Conservation (phyloP, 2,329 filamentous ascomycete species). For the Neofusicoccum parvum region DNA sequence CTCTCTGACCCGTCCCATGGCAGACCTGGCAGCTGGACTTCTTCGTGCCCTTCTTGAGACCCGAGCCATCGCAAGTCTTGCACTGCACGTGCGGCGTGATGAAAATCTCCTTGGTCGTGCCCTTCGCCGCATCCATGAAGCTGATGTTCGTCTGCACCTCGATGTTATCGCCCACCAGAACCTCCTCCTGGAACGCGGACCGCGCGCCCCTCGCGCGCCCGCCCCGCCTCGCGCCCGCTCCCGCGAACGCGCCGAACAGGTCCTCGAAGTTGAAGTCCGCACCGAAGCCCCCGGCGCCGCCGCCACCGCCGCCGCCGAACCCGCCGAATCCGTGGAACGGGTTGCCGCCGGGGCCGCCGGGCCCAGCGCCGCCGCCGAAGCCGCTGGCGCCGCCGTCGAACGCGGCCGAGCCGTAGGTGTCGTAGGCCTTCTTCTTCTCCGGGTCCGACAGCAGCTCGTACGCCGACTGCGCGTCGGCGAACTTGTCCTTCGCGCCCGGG, state of each 20-base stretch:
- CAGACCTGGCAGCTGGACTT: constrained; percentile 75
- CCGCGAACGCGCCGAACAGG: constrained; percentile 83
- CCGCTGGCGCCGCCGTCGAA: constrained; percentile 64
- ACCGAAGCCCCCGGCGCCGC: constrained; percentile 64
- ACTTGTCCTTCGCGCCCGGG: constrained; percentile 87
- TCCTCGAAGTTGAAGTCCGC: constrained; percentile 95
- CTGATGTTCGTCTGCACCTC: constrained; percentile 91
- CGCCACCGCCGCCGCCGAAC: constrained; percentile 55
- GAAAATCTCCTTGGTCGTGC: constrained; percentile 81
- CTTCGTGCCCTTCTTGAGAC: constrained; percentile 79
- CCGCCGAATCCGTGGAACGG: constrained; percentile 60
- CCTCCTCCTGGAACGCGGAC: constrained; percentile 75
- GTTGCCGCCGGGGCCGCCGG: constrained; percentile 63
- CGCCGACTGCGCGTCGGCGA: constrained; percentile 86
- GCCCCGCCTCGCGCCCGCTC: constrained; percentile 48
- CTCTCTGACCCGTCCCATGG: constrained; percentile 80
- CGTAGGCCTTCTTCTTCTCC: constrained; percentile 89
- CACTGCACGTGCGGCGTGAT: constrained; percentile 83
- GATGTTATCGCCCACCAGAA: constrained; percentile 92
- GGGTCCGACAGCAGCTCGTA: constrained; percentile 93
- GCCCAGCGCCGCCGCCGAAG: constrained; percentile 62
- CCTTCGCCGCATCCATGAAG: constrained; percentile 95
- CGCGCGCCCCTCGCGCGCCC: constrained; percentile 55
- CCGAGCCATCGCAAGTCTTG: constrained; percentile 78
- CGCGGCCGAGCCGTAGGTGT: constrained; percentile 84